Base-by-base conservation (phyloP, 106 monocot species). In the Dioscorea alata region DNA sequence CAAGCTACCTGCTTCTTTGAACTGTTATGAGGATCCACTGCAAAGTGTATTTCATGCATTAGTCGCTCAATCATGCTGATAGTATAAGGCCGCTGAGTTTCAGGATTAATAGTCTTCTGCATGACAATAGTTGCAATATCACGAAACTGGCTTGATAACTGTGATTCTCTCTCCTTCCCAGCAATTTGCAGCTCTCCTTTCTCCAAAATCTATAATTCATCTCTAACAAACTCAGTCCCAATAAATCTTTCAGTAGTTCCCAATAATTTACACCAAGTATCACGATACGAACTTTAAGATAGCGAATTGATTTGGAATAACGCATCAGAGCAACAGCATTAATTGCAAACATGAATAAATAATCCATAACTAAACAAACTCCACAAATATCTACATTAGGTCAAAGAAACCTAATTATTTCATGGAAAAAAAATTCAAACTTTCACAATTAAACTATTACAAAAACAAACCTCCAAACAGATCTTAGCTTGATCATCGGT, bases 11-110 rank as follows among this genome's bases (percentile, higher is more conserved):
- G 86, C 63, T 91, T 91, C 81, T 91, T 91, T 22, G 99, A 99
- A 78, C 72, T 90, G 57, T 63, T 82, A 69, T 92, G 66, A 20
- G 93, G 93, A 78, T 99, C 99, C 21, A 99, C 90, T 8, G 99
- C 92, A 76, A 93, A 99, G 79, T 99, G 99, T 67, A 99, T 93
- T 66, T 93, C 99, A 78, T 93, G 99, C 93, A 99, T 87, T 48
- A 99, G 81, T 15, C 85, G 82, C 79, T 99, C 93, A 61, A 93
- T 90, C 97, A 97, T 97, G 62, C 68, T 92, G 23, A 89, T 97
- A 10, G 92, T 92, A 66, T 97, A 97, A 61, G 97, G 97, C 19
- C 84, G 86, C 62, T 89, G 79, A 50, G 99, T 99, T 71, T 93
- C 87, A 50, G 93, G 84, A 75, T 93, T 93, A 60, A 93, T 81